Evolutionary conservation across 768 basidiomycete genomes (phyloP).

Genomic region (Leccinum arenicola): DNA sequence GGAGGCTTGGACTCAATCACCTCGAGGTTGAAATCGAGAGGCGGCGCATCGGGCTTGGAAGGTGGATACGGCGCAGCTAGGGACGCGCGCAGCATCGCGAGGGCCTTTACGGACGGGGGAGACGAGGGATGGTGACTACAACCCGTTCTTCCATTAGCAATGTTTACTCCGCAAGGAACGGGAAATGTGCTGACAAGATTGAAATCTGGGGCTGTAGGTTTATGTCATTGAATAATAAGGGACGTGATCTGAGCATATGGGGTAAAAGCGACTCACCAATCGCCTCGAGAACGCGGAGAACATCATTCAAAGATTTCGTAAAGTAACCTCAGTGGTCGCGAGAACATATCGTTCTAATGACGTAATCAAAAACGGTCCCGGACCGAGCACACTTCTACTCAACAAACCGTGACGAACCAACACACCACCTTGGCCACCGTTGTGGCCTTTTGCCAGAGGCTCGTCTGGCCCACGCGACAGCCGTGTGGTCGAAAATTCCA

Average conservation of each 20-base stretch:
- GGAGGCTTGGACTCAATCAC: conserved; percentile 65
- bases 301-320: not conserved
- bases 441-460: not conserved
- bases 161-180: conserved; percentile 7
- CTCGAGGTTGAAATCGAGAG: conserved; percentile 69
- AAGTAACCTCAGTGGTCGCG: not conserved
- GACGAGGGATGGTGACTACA: conserved; percentile 63
- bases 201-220: conserved; percentile 54
- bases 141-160: not conserved
- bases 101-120: conserved; percentile 60
- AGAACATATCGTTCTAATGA: conserved; percentile 1
- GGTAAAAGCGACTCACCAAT: conserved; percentile 25
- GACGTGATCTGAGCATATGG: not conserved
- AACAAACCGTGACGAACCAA: too few relatives aligned
- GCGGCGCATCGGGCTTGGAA: conserved; percentile 39
- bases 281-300: conserved; percentile 38
- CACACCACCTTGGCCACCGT: too few relatives aligned
- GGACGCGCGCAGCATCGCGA: conserved; percentile 57
- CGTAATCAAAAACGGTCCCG: not conserved
- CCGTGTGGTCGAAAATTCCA: conserved; percentile 5
- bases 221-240: not conserved
- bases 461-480: conserved; percentile 7
- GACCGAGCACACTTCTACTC: too few relatives aligned
- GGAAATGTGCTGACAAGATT: conserved; percentile 50
- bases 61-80: conserved; percentile 63